Conservation (phyloP, 75 land plant species). For the Adiantum capillusveneris region DNA sequence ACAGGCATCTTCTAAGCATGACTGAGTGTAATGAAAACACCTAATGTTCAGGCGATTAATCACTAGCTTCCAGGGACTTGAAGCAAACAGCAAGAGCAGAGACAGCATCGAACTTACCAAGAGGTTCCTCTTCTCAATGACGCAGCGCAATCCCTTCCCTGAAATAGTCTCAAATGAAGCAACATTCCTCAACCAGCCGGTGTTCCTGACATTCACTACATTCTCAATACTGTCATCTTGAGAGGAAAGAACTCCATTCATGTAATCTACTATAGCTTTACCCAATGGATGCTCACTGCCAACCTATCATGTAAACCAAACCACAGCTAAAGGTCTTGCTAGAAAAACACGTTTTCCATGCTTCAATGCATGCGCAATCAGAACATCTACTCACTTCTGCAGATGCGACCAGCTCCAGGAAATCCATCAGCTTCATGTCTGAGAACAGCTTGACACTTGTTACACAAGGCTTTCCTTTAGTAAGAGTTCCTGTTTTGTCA, state of each 20-base stretch:
- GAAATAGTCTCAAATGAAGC: slow-evolving; percentile 39
- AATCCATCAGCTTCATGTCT: slow-evolving; percentile 43
- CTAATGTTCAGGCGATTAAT: too few relatives aligned
- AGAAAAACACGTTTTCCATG: too few relatives aligned
- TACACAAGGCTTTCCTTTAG: slow-evolving; percentile 77
- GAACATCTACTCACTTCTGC: slow-evolving; percentile 40
- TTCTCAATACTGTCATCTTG: slow-evolving; percentile 25
- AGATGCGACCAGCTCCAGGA: slow-evolving; percentile 55
- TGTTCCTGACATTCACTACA: slow-evolving; percentile 17
- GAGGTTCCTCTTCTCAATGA: slow-evolving; percentile 14
- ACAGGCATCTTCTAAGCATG: too few relatives aligned
- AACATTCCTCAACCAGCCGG: slow-evolving; percentile 29
- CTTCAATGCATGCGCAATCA: too few relatives aligned
- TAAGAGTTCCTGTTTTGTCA: slow-evolving; percentile 94
- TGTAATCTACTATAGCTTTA: slow-evolving; percentile 60
- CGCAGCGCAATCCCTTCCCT: slow-evolving; percentile 58
- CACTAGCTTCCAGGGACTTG: too few relatives aligned
- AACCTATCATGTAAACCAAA: slow-evolving; percentile 20
- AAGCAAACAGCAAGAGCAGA: too few relatives aligned
- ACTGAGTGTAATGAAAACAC: too few relatives aligned
- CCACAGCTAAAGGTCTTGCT: too few relatives aligned
- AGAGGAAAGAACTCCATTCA: slow-evolving; percentile 4
- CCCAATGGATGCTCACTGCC: slow-evolving; percentile 84
- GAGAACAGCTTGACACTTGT: slow-evolving; percentile 53
- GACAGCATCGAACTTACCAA: background rate